Percentiles rank a stretch among this genome's conserved stretches.
Evolutionary conservation across 2,329 filamentous ascomycete genomes (phyloP).

Genomic region (Fusarium sp.): DNA sequence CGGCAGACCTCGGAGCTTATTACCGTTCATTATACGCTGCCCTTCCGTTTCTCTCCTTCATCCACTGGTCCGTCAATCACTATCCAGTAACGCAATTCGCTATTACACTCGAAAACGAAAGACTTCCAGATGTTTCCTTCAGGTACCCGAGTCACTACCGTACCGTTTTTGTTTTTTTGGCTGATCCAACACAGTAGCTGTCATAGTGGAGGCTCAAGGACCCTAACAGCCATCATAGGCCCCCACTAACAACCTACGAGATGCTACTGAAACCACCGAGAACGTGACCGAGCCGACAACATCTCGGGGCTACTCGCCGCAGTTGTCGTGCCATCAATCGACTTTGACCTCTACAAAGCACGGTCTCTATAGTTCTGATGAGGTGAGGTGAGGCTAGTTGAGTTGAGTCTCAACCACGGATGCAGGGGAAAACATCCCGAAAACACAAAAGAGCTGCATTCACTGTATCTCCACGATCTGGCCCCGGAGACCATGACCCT

Average conservation of each 20-base stretch:
- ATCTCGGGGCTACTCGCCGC: conserved; percentile 27
- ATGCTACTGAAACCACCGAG: conserved; percentile 33
- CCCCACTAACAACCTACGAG: conserved; percentile 20
- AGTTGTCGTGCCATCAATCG: conserved; percentile 23
- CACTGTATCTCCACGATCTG: conserved; percentile 16
- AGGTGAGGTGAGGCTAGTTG: background rate
- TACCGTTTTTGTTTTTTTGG: background rate
- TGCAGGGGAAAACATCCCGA: background rate
- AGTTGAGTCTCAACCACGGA: background rate
- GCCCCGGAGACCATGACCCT: conserved; percentile 23
- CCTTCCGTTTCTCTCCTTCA: conserved; percentile 29
- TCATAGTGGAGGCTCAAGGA: conserved; percentile 37
- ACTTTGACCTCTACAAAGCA: background rate
- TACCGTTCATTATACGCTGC: background rate
- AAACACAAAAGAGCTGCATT: background rate
- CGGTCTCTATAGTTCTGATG: background rate
- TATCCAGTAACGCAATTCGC: conserved; percentile 2
- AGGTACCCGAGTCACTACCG: conserved; percentile 20
- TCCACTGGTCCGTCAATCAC: conserved; percentile 4
- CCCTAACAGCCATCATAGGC: conserved; percentile 15
- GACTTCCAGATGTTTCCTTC: conserved; percentile 25
- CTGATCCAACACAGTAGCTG: conserved; percentile 25
- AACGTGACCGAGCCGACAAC: conserved; percentile 33
- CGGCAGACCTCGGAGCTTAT: conserved; percentile 24
- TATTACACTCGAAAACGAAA: background rate